Percentiles rank a stretch among this genome's conserved stretches.
phyloP scores from a whole-genome alignment of 306 rosid species.

The Acmispon strigosus region DNA sequence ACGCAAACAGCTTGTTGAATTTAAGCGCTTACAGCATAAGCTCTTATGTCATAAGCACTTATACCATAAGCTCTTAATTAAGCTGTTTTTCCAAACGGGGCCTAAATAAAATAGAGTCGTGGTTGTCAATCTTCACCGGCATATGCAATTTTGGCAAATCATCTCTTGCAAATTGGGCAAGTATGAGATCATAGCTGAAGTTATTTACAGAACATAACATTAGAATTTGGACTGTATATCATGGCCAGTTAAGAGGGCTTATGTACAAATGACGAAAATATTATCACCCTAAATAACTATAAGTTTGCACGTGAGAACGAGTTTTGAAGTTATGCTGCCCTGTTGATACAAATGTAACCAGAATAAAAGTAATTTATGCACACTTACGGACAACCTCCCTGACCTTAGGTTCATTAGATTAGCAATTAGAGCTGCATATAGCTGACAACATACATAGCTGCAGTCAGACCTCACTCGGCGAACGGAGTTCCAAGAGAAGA shows the following conservation, averaged over 20 bases:
- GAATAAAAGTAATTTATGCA: conserved; percentile 10
- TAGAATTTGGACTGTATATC: background rate
- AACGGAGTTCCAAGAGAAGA: conserved; percentile 10
- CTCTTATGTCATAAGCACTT: too few relatives aligned
- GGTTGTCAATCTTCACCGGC: background rate
- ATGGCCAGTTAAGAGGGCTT: background rate
- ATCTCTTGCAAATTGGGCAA: background rate
- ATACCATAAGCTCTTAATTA: too few relatives aligned
- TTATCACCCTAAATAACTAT: background rate
- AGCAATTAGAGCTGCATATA: background rate
- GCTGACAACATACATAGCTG: background rate
- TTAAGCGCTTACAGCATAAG: too few relatives aligned
- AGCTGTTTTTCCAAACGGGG: too few relatives aligned
- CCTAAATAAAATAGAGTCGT: background rate
- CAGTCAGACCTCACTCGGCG: background rate
- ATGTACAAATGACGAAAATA: background rate
- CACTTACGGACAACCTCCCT: conserved; percentile 17
- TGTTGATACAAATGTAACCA: background rate
- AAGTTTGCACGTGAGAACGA: background rate
- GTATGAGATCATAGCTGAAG: background rate
- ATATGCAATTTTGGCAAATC: background rate
- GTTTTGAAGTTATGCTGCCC: background rate
- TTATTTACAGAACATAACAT: conserved; percentile 11
- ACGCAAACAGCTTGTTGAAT: too few relatives aligned
- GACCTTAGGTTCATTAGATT: background rate